Evolutionary conservation across 2,329 filamentous ascomycete species (phyloP).

Genomic region (Curvularia hawaiiensis): DNA sequence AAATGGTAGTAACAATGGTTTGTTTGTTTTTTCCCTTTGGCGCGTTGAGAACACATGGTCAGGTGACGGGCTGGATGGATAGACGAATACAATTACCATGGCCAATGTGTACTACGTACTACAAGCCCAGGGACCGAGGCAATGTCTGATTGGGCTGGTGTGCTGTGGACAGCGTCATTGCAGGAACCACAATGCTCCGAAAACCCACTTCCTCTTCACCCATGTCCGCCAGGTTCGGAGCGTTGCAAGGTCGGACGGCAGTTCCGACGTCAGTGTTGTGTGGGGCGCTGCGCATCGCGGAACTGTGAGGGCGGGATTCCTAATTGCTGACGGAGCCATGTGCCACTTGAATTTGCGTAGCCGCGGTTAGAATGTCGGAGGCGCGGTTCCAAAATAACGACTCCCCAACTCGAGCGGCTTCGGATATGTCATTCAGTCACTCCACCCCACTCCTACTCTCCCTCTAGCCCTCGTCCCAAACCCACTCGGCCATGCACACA

Average conservation of each 20-base stretch:
- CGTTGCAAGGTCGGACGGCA: background rate
- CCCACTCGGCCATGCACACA: background rate
- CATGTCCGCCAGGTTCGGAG: background rate
- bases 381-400: constrained; percentile 20
- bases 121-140: background rate
- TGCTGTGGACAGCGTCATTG: background rate
- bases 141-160: background rate
- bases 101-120: too few relatives aligned
- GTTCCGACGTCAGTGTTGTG: background rate
- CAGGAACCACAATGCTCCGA: background rate
- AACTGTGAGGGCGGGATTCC: constrained; percentile 1
- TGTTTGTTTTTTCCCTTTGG: background rate
- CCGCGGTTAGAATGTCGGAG: constrained; percentile 23
- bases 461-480: background rate
- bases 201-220: background rate
- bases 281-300: background rate
- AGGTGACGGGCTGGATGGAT: background rate
- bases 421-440: constrained; percentile 20
- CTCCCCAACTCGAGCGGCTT: constrained; percentile 12
- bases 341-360: constrained; percentile 10
- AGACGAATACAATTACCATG: background rate
- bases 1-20: background rate
- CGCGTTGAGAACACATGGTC: background rate
- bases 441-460: constrained; percentile 13
- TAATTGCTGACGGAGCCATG: constrained; percentile 28